A percentile compares a stretch with the other conserved stretches of the same genome.
Evolutionary conservation across 2,329 filamentous ascomycete genomes (phyloP).

Genomic region (Ascochyta viciae-villosae): DNA sequence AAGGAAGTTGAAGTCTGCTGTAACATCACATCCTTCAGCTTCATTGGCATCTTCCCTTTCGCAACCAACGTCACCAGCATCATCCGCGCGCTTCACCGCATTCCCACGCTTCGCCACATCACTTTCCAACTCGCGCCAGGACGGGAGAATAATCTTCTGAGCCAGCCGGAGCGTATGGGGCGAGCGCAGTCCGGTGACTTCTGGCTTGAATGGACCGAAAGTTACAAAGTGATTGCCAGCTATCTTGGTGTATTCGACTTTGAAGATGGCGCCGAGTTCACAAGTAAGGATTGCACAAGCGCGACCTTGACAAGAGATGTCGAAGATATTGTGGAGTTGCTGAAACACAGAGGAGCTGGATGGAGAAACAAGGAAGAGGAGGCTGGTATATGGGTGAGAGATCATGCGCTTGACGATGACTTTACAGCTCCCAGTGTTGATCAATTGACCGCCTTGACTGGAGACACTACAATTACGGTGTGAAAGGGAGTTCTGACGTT

Average conservation of each 20-base stretch:
- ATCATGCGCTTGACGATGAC: slow-evolving; percentile 20
- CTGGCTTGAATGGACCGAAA: slow-evolving; percentile 47
- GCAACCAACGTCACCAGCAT: slow-evolving; percentile 61
- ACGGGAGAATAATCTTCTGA: slow-evolving; percentile 48
- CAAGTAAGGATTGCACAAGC: slow-evolving; percentile 35
- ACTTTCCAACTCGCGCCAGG: slow-evolving; percentile 54
- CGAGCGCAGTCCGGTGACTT: slow-evolving; percentile 53
- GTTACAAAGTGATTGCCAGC: slow-evolving; percentile 35
- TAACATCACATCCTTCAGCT: slow-evolving; percentile 59
- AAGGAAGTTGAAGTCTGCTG: slow-evolving; percentile 35
- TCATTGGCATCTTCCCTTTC: slow-evolving; percentile 73
- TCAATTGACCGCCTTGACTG: slow-evolving; percentile 14
- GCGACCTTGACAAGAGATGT: slow-evolving; percentile 30
- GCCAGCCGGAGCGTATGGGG: slow-evolving; percentile 47
- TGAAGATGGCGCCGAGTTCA: slow-evolving; percentile 28
- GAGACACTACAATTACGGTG: neutral
- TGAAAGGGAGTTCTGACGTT: neutral
- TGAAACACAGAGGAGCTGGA: slow-evolving; percentile 30
- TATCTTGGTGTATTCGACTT: slow-evolving; percentile 35
- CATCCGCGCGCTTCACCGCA: slow-evolving; percentile 32
- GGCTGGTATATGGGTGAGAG: slow-evolving; percentile 32
- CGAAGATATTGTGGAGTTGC: slow-evolving; percentile 29
- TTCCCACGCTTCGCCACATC: slow-evolving; percentile 43
- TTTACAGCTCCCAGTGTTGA: slow-evolving; percentile 1
- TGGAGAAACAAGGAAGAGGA: slow-evolving; percentile 32